Evolutionary conservation across 495 filamentous ascomycete genomes (phyloP), one percentile per base, ranked within the genome.

Genomic region (Aspergillus taichungensis): DNA sequence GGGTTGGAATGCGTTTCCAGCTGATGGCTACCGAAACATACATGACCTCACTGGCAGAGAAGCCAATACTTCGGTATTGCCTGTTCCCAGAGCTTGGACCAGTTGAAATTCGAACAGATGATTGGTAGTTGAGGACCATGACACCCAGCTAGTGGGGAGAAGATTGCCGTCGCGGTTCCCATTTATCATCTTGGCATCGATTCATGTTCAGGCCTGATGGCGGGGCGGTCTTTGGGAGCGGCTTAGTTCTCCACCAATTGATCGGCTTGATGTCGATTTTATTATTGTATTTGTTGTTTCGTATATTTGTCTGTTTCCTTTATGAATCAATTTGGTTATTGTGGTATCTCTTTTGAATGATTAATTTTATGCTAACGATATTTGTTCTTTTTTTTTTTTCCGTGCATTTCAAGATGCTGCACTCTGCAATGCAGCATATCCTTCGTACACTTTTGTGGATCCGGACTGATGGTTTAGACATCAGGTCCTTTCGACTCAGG

Each of bases 111-210:
- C 13, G 18, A 50, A 37, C 45, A 31, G 42, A 31, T 36, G 29
- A 14, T 37, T 38, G 37, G 36, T 46, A 24, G 32, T 33, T 24
- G 18, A 4, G 18, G 18, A 4, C 18, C 18, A 2, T 24, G 18
- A 24, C 18, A 24, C 18, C 18, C 18, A 4, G 4, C 18, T 2
- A 4, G 18, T 24, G 18, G 18, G 4, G 18, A 24, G 18, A 24
- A 4, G 18, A 24, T 4, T 24, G 18, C 18, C 18, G 18, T 47
- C 46, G 38, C 38, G 42, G 37, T 38, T 31, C 33, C 31, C 34
- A 28, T 42, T 35, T 10, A 45, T 45, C 40, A 35, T 41, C 47
- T 45, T 47, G 44, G 44, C 47, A 34, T 40, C 38, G 18, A 13
- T 45, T 35, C 40, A 47, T 18, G 36, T 40, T 45, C 37, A 31